These are phyloP conservation scores for Hanseniaspora jakobsenii DNA, from an alignment of 805 yeast species.

Conservation along the genomic window DNA sequence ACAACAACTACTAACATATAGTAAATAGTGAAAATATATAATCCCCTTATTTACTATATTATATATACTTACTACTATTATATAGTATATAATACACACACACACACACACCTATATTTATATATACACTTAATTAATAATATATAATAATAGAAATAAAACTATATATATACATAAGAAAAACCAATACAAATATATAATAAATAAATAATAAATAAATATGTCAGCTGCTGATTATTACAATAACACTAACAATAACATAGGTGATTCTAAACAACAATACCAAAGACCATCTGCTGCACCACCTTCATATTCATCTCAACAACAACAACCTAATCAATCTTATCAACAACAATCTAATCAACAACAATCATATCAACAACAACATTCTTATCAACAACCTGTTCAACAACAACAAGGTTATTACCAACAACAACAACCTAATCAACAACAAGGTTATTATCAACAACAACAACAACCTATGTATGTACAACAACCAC, in stretches of 20 bases:
- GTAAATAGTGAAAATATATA: too few relatives aligned
- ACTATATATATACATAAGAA: not conserved
- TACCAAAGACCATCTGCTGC: slow-evolving; percentile 14
- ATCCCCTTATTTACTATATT: too few relatives aligned
- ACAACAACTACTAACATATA: too few relatives aligned
- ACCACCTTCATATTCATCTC: slow-evolving; percentile 15
- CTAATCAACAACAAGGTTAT: slow-evolving; percentile 28
- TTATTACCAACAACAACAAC: slow-evolving; percentile 34
- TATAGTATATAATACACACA: not conserved
- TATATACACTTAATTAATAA: not conserved
- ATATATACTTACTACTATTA: not conserved
- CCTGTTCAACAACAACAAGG: slow-evolving; percentile 32
- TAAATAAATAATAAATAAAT: not conserved
- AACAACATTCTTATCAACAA: slow-evolving; percentile 29
- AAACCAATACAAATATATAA: not conserved
- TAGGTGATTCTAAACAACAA: slow-evolving; percentile 5
- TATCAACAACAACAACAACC: slow-evolving; percentile 40
- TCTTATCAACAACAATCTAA: slow-evolving; percentile 26
- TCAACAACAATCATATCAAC: slow-evolving; percentile 30
- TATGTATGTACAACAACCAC: slow-evolving; percentile 39
- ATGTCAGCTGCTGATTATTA: slow-evolving; percentile 16
- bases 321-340: slow-evolving; percentile 18
- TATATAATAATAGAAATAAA: not conserved
- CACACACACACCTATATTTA: not conserved
- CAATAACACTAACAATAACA: slow-evolving; percentile 4